phyloP scores from a whole-genome alignment of 2,329 filamentous ascomycete genomes.

The Incumbomyces lentus region DNA sequence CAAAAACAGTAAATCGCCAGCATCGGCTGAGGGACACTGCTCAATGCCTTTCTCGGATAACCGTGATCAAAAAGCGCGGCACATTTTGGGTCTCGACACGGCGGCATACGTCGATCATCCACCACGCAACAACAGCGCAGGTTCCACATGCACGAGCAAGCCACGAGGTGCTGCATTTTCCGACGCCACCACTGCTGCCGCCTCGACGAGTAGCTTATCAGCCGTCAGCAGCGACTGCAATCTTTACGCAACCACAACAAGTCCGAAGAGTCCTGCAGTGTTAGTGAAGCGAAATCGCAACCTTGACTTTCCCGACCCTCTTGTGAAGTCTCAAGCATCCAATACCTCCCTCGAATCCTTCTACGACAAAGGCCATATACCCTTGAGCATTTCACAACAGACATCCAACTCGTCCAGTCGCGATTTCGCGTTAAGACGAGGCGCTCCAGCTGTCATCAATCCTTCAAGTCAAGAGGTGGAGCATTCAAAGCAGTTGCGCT shows the following conservation, averaged over 20 bases:
- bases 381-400: conserved; percentile 32
- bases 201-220: conserved; percentile 9
- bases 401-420: conserved; percentile 33
- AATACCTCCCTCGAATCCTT: conserved; percentile 38
- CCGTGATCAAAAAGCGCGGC: conserved; percentile 12
- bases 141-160: conserved; percentile 14
- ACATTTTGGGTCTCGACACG: conserved; percentile 18
- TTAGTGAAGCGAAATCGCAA: conserved; percentile 13
- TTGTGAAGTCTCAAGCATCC: conserved; percentile 22
- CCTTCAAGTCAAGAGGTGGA: conserved; percentile 15
- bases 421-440: conserved; percentile 30
- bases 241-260: conserved; percentile 2
- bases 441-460: conserved; percentile 24
- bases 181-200: conserved; percentile 19
- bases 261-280: conserved; percentile 14
- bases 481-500: conserved; percentile 11
- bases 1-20: conserved; percentile 1
- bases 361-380: conserved; percentile 35
- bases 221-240: conserved; percentile 5
- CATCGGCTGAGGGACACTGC: not conserved
- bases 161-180: conserved; percentile 16
- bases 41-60: not conserved
- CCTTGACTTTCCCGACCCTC: conserved; percentile 2
- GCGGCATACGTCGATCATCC: conserved; percentile 12
- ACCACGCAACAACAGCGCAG: conserved; percentile 18